Evolutionary conservation across 2,329 filamentous ascomycete genomes (phyloP), one percentile per base, ranked within the genome.

Genomic region (Penicillium nordicum): DNA sequence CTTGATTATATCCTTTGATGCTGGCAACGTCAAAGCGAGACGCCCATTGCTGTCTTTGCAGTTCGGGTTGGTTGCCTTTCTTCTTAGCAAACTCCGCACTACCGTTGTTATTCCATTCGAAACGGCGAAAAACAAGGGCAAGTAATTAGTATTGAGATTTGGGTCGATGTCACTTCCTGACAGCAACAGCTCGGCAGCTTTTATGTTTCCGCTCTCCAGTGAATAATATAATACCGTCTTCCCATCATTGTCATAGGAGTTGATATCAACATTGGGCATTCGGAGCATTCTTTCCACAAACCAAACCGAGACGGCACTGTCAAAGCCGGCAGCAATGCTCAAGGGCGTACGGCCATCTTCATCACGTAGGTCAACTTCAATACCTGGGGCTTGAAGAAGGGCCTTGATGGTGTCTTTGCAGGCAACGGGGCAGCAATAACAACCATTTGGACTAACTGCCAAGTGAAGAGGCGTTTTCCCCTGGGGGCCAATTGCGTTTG

Each of bases 51-150:
- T 18, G 16, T 43, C 16, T 18, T 43, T 43, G 9, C 16, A 16
- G 25, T 43, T 43, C 11, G 41, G 41, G 41, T 43, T 5, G 16
- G 41, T 43, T 43, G 41, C 25, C 10, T 18, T 43, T 43, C 2
- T 12, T 16, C 16, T 29, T 12, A 43, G 41, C 10, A 43, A 29
- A 8, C 16, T 29, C 16, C 7, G 4, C 25, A 43, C 41, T 5
- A 29, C 29, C 16, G 16, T 3, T 29, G 7, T 3, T 9, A 18
- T 29, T 11, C 16, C 10, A 12, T 18, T 12, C 41, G 16, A 29
- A 43, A 43, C 41, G 16, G 41, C 41, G 10, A 29, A 43, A 43
- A 43, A 43, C 41, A 43, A 29, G 6, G 41, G 41, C 25, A 43
- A 43, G 16, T 29, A 10, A 10, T 5, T 18, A 25, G 41, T 43